Evolutionary conservation across 257 asterid species (phyloP).

Genomic region (Jacaranda copaia): DNA sequence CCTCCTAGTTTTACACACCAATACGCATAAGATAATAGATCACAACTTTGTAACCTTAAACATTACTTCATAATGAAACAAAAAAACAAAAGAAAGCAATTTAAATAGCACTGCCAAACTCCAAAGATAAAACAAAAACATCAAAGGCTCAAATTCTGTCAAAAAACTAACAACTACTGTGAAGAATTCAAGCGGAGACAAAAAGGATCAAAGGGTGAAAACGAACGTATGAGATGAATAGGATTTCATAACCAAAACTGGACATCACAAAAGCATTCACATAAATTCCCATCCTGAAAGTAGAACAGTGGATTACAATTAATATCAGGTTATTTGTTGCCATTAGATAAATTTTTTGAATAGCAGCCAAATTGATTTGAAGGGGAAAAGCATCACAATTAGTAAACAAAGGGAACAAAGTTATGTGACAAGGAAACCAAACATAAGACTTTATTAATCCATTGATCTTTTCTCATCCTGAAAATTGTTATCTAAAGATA

Average conservation of each 20-base stretch:
- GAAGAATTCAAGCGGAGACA: not conserved
- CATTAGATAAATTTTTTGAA: not conserved
- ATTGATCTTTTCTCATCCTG: not conserved
- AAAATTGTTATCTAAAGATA: not conserved
- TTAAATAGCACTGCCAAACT: not conserved
- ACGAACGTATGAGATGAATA: not conserved
- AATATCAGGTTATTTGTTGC: conserved; percentile 10
- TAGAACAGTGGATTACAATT: not conserved
- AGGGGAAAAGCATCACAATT: not conserved
- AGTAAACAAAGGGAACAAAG: conserved; percentile 10
- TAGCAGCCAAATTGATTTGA: not conserved
- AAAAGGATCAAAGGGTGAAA: not conserved
- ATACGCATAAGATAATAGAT: conserved; percentile 2
- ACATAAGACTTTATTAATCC: not conserved
- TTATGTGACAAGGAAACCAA: conserved; percentile 1
- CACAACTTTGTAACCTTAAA: conserved; percentile 1
- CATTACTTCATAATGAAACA: not conserved
- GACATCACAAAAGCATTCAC: conserved; percentile 12
- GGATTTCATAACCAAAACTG: conserved; percentile 20
- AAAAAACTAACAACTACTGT: not conserved
- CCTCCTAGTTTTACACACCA: conserved; percentile 20
- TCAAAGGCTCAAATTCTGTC: not conserved
- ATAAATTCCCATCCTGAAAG: conserved; percentile 16
- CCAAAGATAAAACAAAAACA: conserved; percentile 19
- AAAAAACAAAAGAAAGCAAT: conserved; percentile 21